phyloP scores from a whole-genome alignment of 2,329 filamentous ascomycete species.

The Diaporthe capsici region DNA sequence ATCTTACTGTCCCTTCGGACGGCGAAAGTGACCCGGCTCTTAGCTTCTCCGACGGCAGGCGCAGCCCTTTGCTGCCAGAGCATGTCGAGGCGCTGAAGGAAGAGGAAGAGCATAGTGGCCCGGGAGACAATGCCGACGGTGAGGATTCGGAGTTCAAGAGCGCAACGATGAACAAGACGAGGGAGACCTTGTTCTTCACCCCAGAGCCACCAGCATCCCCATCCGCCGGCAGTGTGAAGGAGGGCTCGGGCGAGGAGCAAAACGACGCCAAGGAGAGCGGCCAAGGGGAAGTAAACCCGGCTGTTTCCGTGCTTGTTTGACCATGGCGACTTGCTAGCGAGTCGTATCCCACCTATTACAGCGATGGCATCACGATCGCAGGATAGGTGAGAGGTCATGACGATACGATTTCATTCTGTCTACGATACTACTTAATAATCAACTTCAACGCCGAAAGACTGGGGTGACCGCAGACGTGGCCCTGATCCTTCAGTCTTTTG shows the following conservation, averaged over 20 bases:
- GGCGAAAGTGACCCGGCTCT: conserved; percentile 73
- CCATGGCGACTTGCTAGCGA: conserved; percentile 4
- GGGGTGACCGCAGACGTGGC: conserved; percentile 12
- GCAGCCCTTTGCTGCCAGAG: conserved; percentile 68
- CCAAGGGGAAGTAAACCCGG: conserved; percentile 21
- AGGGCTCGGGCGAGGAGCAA: conserved; percentile 43
- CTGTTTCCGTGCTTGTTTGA: conserved; percentile 40
- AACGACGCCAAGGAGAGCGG: conserved; percentile 32
- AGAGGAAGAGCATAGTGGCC: conserved; percentile 41
- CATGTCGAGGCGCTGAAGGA: conserved; percentile 55
- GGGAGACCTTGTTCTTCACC: conserved; percentile 57
- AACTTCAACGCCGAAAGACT: conserved; percentile 23
- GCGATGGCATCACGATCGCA: neutral
- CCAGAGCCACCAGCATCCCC: conserved; percentile 57
- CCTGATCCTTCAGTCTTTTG: conserved; percentile 33
- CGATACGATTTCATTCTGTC: conserved; percentile 39
- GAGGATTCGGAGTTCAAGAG: conserved; percentile 45
- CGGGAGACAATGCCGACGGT: conserved; percentile 41
- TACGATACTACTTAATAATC: conserved; percentile 39
- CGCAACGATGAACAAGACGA: conserved; percentile 48
- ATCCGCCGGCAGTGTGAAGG: conserved; percentile 45
- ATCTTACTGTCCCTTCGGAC: conserved; percentile 64
- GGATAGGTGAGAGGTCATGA: conserved; percentile 18
- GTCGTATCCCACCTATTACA: neutral
- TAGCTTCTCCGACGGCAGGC: conserved; percentile 71